Base-by-base conservation (phyloP, 306 rosid species). In the Lathyrus tuberosus region DNA sequence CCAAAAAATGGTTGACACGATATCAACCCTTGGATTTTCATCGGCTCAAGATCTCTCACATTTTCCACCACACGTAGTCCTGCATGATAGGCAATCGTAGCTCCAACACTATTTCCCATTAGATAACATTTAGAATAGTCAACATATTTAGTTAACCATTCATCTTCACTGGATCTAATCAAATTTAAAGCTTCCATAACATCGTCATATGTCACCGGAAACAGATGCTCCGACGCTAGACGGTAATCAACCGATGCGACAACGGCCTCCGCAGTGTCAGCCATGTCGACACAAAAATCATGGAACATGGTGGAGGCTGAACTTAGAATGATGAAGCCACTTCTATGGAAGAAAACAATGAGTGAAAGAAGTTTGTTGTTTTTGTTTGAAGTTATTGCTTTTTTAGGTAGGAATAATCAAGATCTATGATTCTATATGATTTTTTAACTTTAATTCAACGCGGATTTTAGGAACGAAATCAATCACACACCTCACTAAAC, bases 21-120 rank as follows among this genome's bases (percentile, higher is more conserved):
- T 66, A 88, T 71, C 14, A 88, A 54, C 85, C 85, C 94, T 75
- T 18, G 52, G 2, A 10, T 65, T 24, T 14, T 48, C 1, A 17
- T 28, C 6, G 62, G 62, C 6, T 17, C 2, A 9, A 53, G 2
- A 0, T 4, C 68, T 11, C 11, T 20, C 1, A 40, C 77, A 10
- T 13, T 28, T 24, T 53, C 48, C 0, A 66, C 74, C 43, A 46
- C 71, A 17, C 80, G 85, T 17, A 85, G 80, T 13, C 85, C 88
- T 10, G 74, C 79, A 0, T 80, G 46, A 69, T 76, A 87, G 0
- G 87, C 81, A 4, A 84, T 84, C 1, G 75, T 78, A 2, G 43
- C 89, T 6, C 89, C 89, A 0, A 87, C 77, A 20, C 89, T 84
- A 6, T 1, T 37, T 0, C 89, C 92, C 89, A 84, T 82, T 0